Evolutionary conservation across 331 rosid species (phyloP), one percentile per base, ranked within the genome.

Genomic region (Malus hybrid): DNA sequence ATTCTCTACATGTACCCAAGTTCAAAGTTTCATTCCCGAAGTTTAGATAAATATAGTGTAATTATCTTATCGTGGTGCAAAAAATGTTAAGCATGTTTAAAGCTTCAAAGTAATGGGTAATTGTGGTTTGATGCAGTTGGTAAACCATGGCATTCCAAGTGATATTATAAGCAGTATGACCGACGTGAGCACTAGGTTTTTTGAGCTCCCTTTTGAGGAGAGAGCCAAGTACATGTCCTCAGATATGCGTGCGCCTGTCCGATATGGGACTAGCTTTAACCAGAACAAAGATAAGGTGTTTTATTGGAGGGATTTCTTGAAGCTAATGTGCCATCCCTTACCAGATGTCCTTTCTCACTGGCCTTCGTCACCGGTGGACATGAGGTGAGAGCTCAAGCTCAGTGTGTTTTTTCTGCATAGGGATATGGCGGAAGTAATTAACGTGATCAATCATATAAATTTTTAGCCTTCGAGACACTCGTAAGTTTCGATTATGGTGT

Each of bases 251-350:
- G 83, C 94, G 1, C 85, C 88, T 0, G 96, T 93, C 15, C 75
- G 98, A 12, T 93, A 85, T 42, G 98, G 98, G n/a, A 91, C 98
- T 0, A 93, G 98, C 79, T 91, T 86, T 81, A 93, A 87, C 81
- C 94, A 88, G 78, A 87, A 33, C 69, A 88, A 83, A 50, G 98
- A 93, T 77, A 67, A 33, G 1, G 96, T 93, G 66, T 90, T 90
- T 59, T 89, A 86, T 48, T 93, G 98, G 98, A 91, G 98, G 46
- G 98, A 93, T 81, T 93, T 93, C 86, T 68, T 93, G 88, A 93
- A 93, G 86, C 81, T 93, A n/a, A 63, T 78, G 33, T 91, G 93
- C 55, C 89, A 88, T 67, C 97, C 98, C n/a, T 15, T 82, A 42
- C 84, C 91, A 5, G 81, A 90, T 20, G 78, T 69, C 27, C 85